Evolutionary conservation across 1,284 basidiomycete species (phyloP), one percentile per base, ranked within the genome.

Genomic region (Irpex rosettiformis): DNA sequence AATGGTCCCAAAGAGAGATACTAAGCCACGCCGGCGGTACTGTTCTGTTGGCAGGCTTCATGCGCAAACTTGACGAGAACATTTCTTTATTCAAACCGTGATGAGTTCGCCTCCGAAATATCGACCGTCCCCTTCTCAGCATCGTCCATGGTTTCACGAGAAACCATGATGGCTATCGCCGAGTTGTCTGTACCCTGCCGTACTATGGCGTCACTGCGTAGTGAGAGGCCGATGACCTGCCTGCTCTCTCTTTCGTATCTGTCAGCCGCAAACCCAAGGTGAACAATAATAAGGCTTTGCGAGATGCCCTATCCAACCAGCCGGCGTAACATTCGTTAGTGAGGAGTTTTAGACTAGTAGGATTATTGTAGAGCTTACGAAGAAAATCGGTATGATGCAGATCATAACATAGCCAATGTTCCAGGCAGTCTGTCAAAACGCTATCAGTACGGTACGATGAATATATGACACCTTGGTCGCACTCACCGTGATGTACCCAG

Each of bases 401-500:
- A 51, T 52, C 52, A 58, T 51, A 21, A 60, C 56, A 30, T 54
- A 54, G 8, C 59, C 55, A 29, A 60, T 51, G 37, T 57, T 25
- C 21, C 42, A 55, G n/a, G 30, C 29, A 27, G 24, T 21, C 58
- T 4, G 18, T 33, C 30, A 33, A 33, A 33, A 7, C 30, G 30
- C n/a, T n/a, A n/a, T n/a, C n/a, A n/a, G n/a, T n/a, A 33, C 30
- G 30, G 16, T 7, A 33, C 8, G 30, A 7, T 33, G 10, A 3
- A 33, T 33, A 33, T n/a, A n/a, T n/a, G n/a, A n/a, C n/a, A 33
- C 16, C 30, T 33, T 33, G 10, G 30, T n/a, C 3, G 3, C 16
- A 59, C 59, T 47, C 49, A 66, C 65, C 1, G 59, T 60, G 47
- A 68, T 43, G 48, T 60, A 58, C 6, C 66, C 66, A 1, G 59